Base-by-base conservation (phyloP, 371 early-diverging fungal species). In the Parasitella parasitica region DNA sequence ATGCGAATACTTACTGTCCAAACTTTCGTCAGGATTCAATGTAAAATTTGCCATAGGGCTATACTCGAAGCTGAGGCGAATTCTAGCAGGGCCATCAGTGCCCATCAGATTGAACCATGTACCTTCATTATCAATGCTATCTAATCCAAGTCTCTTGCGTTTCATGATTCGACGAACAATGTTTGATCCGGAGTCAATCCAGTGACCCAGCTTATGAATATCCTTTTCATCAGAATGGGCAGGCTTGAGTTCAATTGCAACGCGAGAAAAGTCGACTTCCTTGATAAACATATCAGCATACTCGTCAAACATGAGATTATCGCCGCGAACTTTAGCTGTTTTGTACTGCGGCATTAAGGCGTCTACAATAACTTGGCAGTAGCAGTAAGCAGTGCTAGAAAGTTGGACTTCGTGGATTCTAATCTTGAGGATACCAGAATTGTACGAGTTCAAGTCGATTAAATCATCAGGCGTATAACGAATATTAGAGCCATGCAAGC, bases 191-290 rank as follows among this genome's bases (percentile, higher is more conserved):
- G 73, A 37, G 46, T 70, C 74, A 28, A 80, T 69, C 71, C 74
- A 77, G 34, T 77, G 68, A 8, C 74, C 75, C 32, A 78, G 39
- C 16, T 72, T 73, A n/a, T 43, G 32, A 26, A 71, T 67, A 15
- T 76, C 73, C 37, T 75, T 75, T 34, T 73, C 76, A 35, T 65
- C 66, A 0, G 64, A 41, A 55, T 69, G 49, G 3, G 69, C 73
- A 8, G 76, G 75, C 24, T 77, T 82, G 43, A 88, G 54, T 38
- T 81, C 67, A 36, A 88, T 75, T 4, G 77, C 77, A n/a, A 88
- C 63, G 57, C 79, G 84, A 16, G 86, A 80, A 39, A 81, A 86
- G 49, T 86, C 88, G 16, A 75, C 73, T 57, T 88, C 86, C 59
- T 86, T 86, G 28, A 88, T 76, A 64, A 86, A 84, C 1, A 82